Evolutionary conservation across 2,329 filamentous ascomycete species (phyloP).

Genomic region (Sclerotinia nivalis): DNA sequence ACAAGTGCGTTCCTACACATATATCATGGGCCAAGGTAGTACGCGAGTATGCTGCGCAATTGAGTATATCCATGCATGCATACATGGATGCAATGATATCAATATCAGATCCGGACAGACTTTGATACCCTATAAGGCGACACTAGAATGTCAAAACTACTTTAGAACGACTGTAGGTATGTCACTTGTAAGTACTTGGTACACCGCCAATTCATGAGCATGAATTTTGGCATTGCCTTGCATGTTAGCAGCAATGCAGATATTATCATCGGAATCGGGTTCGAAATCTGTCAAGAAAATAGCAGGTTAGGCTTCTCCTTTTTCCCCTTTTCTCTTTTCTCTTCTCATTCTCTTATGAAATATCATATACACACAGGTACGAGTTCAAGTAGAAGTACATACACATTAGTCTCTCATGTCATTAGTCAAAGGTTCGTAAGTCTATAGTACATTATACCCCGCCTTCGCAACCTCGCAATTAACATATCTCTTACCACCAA

Average conservation of each 20-base stretch:
- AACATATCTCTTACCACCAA: not conserved
- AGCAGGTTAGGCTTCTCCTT: not conserved
- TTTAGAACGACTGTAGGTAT: not conserved
- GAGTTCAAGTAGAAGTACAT: not conserved
- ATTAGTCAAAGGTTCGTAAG: not conserved
- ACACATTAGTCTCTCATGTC: not conserved
- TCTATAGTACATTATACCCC: not conserved
- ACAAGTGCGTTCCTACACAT: constrained; percentile 14
- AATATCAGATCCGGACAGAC: constrained; percentile 23
- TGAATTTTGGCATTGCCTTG: constrained; percentile 9
- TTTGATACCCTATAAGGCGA: constrained; percentile 10
- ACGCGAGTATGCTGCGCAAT: constrained; percentile 19
- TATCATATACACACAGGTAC: not conserved
- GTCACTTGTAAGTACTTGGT: constrained; percentile 20
- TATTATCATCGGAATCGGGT: not conserved
- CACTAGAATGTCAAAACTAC: constrained; percentile 8
- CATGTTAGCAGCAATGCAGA: not conserved
- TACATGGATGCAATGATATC: constrained; percentile 14
- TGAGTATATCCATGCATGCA: constrained; percentile 14
- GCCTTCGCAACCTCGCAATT: not conserved
- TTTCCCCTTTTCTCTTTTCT: not conserved
- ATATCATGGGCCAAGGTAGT: not conserved
- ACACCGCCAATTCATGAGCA: constrained; percentile 14
- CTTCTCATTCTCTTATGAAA: not conserved
- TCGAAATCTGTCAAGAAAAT: not conserved